Evolutionary conservation across 257 asterid species (phyloP).

Genomic region (Avicennia marina): DNA sequence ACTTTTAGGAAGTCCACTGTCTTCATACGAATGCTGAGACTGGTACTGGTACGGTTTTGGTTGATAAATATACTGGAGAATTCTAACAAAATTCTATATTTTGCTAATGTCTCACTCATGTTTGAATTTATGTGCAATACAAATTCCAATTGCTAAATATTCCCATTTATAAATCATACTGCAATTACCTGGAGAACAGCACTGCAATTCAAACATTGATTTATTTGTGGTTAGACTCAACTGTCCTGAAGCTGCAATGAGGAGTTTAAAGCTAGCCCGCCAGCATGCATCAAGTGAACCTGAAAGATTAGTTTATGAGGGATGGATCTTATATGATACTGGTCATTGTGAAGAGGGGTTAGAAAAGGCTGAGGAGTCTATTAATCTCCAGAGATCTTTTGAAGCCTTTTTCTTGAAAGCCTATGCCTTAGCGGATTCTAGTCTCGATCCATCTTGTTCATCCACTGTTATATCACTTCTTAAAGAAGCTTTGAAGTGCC

Average conservation of each 20-base stretch:
- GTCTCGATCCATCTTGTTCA: slow-evolving; percentile 89
- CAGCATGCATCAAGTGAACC: slow-evolving; percentile 85
- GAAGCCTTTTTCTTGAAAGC: slow-evolving; percentile 99
- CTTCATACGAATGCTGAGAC: background rate
- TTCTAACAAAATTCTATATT: background rate
- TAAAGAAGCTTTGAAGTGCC: slow-evolving; percentile 94
- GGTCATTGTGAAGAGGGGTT: slow-evolving; percentile 98
- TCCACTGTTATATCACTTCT: slow-evolving; percentile 85
- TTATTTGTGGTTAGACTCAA: slow-evolving; percentile 53
- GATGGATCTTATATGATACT: slow-evolving; percentile 94
- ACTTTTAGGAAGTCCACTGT: background rate
- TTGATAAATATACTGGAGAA: background rate
- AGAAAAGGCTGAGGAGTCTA: slow-evolving; percentile 91
- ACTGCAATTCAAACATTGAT: slow-evolving; percentile 4
- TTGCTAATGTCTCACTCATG: background rate
- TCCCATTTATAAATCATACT: background rate
- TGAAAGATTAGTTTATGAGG: slow-evolving; percentile 90
- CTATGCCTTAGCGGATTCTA: slow-evolving; percentile 95
- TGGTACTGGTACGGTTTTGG: background rate
- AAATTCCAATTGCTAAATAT: background rate
- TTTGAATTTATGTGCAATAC: background rate
- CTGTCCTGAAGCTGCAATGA: slow-evolving; percentile 99
- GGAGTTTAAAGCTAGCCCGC: slow-evolving; percentile 92
- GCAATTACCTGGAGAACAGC: background rate
- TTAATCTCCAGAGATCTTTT: slow-evolving; percentile 81